Conservation (phyloP, 345 rosid genomes). For the Litchi chinensis region DNA sequence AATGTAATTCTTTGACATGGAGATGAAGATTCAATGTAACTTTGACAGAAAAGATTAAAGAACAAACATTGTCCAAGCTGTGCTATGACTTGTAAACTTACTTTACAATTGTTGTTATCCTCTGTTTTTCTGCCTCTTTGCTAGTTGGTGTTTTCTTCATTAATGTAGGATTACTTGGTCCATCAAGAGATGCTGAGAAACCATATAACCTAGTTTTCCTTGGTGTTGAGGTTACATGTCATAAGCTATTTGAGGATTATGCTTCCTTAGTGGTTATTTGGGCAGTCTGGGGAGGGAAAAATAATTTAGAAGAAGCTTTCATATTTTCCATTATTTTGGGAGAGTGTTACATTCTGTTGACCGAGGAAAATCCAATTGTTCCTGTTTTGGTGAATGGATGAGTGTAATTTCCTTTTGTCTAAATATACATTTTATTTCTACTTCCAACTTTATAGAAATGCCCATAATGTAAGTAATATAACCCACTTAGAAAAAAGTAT, state of each 20-base stretch:
- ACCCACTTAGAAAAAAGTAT: too few species aligned
- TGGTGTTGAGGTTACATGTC: not conserved
- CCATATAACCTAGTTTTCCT: not conserved
- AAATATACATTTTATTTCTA: not conserved
- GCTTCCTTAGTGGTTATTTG: not conserved
- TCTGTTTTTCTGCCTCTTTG: not conserved
- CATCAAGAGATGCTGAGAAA: not conserved
- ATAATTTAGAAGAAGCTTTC: not conserved
- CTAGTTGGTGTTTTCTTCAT: not conserved
- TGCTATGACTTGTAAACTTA: not conserved
- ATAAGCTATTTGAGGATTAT: not conserved
- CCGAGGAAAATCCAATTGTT: too few species aligned
- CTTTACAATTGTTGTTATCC: not conserved
- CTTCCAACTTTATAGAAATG: too few species aligned
- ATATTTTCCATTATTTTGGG: not conserved
- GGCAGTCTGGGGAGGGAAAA: not conserved
- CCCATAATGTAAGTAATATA: too few species aligned
- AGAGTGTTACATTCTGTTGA: too few species aligned
- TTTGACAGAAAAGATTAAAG: not conserved
- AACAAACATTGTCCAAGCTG: not conserved
- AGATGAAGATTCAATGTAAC: not conserved
- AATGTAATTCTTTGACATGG: not conserved
- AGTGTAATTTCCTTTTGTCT: not conserved
- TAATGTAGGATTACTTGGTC: not conserved
- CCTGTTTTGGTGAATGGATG: not conserved